phyloP scores from a whole-genome alignment of 2,329 filamentous ascomycete species.

The Diaporthe caulivora region DNA sequence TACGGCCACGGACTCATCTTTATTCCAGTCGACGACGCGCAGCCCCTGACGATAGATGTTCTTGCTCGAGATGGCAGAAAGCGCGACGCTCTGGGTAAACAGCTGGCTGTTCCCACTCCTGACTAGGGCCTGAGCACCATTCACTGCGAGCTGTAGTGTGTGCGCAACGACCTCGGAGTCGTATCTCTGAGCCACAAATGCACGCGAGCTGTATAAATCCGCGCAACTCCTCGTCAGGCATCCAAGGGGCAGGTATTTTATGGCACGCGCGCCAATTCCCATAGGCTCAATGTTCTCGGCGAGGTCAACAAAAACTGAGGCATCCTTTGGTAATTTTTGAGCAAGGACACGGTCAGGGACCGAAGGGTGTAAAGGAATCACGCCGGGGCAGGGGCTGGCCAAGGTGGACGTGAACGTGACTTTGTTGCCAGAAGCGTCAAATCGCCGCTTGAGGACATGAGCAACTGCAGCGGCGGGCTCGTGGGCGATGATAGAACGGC shows the following conservation, averaged over 20 bases:
- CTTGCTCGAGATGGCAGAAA: slow-evolving; percentile 10
- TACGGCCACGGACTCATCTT: background rate
- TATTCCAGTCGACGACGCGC: slow-evolving; percentile 12
- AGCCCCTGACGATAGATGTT: slow-evolving; percentile 4
- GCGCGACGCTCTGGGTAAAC: slow-evolving; percentile 4
- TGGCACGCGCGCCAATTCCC: slow-evolving; percentile 8
- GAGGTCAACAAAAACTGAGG: slow-evolving; percentile 7
- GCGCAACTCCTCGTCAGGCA: background rate
- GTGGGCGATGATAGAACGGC: slow-evolving; percentile 5
- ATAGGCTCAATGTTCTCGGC: slow-evolving; percentile 8
- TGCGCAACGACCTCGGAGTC: background rate
- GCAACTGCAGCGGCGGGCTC: slow-evolving; percentile 3
- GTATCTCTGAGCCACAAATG: slow-evolving; percentile 11
- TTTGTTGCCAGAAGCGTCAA: slow-evolving; percentile 1
- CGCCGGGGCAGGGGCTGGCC: background rate
- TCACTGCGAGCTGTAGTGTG: slow-evolving; percentile 2
- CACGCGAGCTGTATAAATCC: slow-evolving; percentile 20
- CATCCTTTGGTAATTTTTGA: background rate
- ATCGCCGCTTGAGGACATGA: slow-evolving; percentile 3
- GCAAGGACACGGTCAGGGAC: slow-evolving; percentile 12
- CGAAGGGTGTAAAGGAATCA: slow-evolving; percentile 12
- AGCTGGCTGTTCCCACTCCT: background rate
- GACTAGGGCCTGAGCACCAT: background rate
- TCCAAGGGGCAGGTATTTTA: slow-evolving; percentile 17
- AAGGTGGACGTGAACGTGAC: slow-evolving; percentile 17